A percentile compares a stretch with the other conserved stretches of the same genome.
Evolutionary conservation across 2,329 filamentous ascomycete species (phyloP).

Genomic region (Pezizomycotina sp.): DNA sequence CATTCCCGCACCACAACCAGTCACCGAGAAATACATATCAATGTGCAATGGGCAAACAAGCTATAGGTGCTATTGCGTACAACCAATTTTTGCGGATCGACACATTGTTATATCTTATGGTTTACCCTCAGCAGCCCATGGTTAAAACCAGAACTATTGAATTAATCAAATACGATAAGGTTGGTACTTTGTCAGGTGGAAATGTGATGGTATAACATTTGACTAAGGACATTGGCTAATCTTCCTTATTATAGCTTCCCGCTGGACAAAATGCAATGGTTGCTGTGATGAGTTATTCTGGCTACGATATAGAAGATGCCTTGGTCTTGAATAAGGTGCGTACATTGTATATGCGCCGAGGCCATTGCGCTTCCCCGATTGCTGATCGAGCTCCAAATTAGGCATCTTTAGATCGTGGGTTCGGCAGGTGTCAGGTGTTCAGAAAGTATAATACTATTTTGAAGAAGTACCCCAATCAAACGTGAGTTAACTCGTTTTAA

Average conservation of each 20-base stretch:
- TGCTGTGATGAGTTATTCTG: conserved; percentile 97
- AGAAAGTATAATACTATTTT: conserved; percentile 78
- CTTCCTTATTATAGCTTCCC: no score
- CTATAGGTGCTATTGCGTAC: conserved; percentile 92
- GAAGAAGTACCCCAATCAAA: conserved; percentile 72
- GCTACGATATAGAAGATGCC: conserved; percentile 98
- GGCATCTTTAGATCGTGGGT: conserved; percentile 83
- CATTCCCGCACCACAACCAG: conserved; percentile 97
- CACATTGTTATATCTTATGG: conserved; percentile 86
- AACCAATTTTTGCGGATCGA: conserved; percentile 97
- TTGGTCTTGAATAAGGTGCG: conserved; percentile 69
- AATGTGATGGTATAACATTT: no score
- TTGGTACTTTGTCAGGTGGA: no score
- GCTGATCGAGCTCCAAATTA: conserved; percentile 1
- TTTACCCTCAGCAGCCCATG: conserved; percentile 95
- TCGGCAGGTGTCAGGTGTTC: conserved; percentile 95
- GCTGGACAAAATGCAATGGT: conserved; percentile 95
- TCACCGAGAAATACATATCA: conserved; percentile 97
- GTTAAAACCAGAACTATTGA: conserved; percentile 95
- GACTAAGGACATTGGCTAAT: conserved; percentile 4
- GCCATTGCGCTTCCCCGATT: neutral
- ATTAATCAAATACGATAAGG: conserved; percentile 85
- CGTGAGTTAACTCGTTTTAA: no score
- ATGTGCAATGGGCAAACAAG: conserved; percentile 99
- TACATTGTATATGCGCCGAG: neutral